Base-by-base conservation (phyloP, 805 yeast species). In the Torulaspora microellipsoides region DNA sequence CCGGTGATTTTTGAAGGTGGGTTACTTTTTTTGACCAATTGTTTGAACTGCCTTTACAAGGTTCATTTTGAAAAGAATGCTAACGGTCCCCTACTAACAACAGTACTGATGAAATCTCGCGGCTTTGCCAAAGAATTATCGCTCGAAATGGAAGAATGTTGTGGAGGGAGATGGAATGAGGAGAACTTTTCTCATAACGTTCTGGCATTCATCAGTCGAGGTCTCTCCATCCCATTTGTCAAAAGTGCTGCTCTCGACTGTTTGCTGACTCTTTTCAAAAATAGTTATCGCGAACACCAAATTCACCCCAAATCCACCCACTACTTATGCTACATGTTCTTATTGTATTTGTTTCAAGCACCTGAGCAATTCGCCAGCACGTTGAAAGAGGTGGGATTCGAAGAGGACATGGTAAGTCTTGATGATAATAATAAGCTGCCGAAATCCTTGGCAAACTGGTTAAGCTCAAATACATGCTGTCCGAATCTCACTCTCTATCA, bases 181-280 rank as follows among this genome's bases (percentile, higher is more conserved):
- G 65, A 65, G 2, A 80, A 76, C 54, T 72, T 82, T 50, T 79
- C 81, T 43, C 69, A 71, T 25, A 68, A 77, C 14, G 57, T 83
- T 29, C 59, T 78, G 27, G 66, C 69, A 34, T 55, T 75, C 15
- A 62, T 77, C 14, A 67, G 76, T 3, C 80, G 75, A 54, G 91
- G 90, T 0, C 60, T 83, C 32, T 73, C 76, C 30, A 62, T 78
- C 8, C 78, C 87, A 7, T 79, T 76, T 43, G 69, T 81, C 15
- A 75, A 73, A 45, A 72, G 70, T 8, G 64, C 71, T 2, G 74
- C 85, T 0, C 55, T 77, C 28, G 65, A 63, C 1, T 67, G 76
- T 17, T 54, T 82, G 52, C 68, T 66, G 38, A 55, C 62, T 0
- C 59, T 77, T 17, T 72, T 77, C 55, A 64, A 65, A 15, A 62